phyloP scores from a whole-genome alignment of 2,329 filamentous ascomycete genomes.

The Colletotrichum abscissum region DNA sequence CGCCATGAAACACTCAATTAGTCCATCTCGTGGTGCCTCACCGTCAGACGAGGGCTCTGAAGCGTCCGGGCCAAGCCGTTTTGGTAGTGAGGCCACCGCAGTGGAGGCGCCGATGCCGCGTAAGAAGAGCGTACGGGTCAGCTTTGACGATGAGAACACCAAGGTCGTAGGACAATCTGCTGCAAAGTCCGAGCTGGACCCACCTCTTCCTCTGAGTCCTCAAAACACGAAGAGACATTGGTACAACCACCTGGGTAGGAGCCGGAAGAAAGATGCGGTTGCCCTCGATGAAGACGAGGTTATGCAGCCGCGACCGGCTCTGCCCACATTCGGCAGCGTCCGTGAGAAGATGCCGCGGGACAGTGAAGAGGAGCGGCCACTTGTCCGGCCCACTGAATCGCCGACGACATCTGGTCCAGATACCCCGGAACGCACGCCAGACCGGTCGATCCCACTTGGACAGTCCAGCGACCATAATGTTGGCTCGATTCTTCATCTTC shows the following conservation, averaged over 20 bases:
- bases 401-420: constrained; percentile 42
- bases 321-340: constrained; percentile 82
- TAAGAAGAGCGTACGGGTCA: constrained; percentile 78
- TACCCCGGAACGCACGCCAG: constrained; percentile 42
- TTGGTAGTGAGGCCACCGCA: constrained; percentile 40
- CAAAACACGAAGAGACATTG: constrained; percentile 54
- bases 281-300: constrained; percentile 70
- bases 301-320: constrained; percentile 79
- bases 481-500: constrained; percentile 61
- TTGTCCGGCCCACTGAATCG: constrained; percentile 64
- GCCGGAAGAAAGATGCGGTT: constrained; percentile 61
- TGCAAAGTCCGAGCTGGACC: constrained; percentile 49
- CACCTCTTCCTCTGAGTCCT: constrained; percentile 52
- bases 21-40: constrained; percentile 63
- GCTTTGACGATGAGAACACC: constrained; percentile 78
- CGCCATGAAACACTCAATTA: constrained; percentile 72
- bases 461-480: constrained; percentile 70
- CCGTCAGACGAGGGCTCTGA: constrained; percentile 63
- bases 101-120: constrained; percentile 52
- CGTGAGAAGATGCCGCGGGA: constrained; percentile 70
- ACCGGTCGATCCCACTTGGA: constrained; percentile 48
- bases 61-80: constrained; percentile 45
- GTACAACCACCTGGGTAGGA: constrained; percentile 58
- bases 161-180: constrained; percentile 63
- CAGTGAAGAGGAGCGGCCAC: constrained; percentile 67